Percentiles rank a stretch among this genome's conserved stretches.
Conservation (phyloP, 345 rosid genomes). For the Murraya paniculata region DNA sequence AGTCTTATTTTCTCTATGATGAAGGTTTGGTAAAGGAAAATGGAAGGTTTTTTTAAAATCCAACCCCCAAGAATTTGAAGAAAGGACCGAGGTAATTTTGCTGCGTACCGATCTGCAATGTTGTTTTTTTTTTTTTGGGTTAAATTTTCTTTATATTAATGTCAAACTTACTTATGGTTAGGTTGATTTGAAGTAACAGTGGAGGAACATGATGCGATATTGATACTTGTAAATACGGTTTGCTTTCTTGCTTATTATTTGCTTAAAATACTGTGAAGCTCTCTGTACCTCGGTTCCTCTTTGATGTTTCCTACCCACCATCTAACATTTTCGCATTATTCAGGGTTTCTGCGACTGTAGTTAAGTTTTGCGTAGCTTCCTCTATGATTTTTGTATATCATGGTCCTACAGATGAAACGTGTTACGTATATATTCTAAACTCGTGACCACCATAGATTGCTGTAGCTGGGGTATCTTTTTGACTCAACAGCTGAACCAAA, state of each 20-base stretch:
- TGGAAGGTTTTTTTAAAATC: constrained; percentile 43
- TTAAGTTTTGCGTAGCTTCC: not conserved
- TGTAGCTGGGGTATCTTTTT: not conserved
- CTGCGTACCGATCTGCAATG: not conserved
- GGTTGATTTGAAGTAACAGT: constrained; percentile 71
- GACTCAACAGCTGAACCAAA: not conserved
- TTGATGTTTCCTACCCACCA: not conserved
- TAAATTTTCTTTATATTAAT: not conserved
- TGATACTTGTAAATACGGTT: constrained; percentile 1
- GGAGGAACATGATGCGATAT: constrained; percentile 52
- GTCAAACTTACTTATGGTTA: constrained; percentile 10
- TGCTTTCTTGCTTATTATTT: not conserved
- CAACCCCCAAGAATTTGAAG: constrained; percentile 21
- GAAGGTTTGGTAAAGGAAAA: constrained; percentile 46
- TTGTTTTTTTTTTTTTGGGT: not conserved
- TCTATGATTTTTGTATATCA: not conserved
- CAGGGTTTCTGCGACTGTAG: not conserved
- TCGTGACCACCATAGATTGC: not conserved
- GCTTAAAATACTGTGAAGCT: not conserved
- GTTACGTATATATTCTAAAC: not conserved
- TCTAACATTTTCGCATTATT: not conserved
- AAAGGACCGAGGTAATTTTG: constrained; percentile 42
- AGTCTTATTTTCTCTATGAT: not conserved
- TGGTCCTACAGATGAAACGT: not conserved
- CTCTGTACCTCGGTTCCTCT: not conserved